These are phyloP conservation scores for Chernovozyma aurita DNA, from an alignment of 1,139 yeast species.

Conservation along the genomic window DNA sequence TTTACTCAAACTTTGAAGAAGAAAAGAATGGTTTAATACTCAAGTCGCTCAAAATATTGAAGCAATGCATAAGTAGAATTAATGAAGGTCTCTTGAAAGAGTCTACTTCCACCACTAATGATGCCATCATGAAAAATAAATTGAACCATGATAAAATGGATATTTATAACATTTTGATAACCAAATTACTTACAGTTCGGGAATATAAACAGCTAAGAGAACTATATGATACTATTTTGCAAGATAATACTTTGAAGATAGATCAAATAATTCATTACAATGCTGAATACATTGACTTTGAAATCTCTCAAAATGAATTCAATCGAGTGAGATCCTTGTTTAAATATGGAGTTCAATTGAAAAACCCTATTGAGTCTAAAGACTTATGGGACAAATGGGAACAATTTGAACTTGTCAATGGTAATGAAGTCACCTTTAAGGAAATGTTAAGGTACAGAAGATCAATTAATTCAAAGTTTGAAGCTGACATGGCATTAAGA, in stretches of 20 bases:
- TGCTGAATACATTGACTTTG: conserved; percentile 43
- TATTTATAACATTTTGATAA: conserved; percentile 15
- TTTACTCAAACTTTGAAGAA: conserved; percentile 61
- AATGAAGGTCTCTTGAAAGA: conserved; percentile 2
- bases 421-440: conserved; percentile 68
- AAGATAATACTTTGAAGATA: conserved; percentile 19
- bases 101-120: neutral
- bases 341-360: conserved; percentile 28
- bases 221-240: conserved; percentile 16
- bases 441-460: conserved; percentile 69
- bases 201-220: conserved; percentile 10
- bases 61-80: conserved; percentile 3
- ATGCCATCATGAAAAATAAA: conserved; percentile 9
- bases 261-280: conserved; percentile 28
- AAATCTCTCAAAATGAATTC: conserved; percentile 42
- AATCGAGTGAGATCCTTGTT: conserved; percentile 61
- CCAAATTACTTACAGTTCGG: conserved; percentile 4
- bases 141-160: conserved; percentile 20
- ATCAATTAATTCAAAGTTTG: conserved; percentile 24
- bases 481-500: conserved; percentile 22
- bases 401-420: conserved; percentile 64
- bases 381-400: conserved; percentile 66
- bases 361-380: conserved; percentile 14
- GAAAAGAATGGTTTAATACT: conserved; percentile 20
- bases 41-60: conserved; percentile 25